Percentiles rank a stretch among this genome's conserved stretches.
These are phyloP conservation scores for Papiliotrema flavescens DNA, from an alignment of 1,284 basidiomycete genomes.

Conservation along the genomic window DNA sequence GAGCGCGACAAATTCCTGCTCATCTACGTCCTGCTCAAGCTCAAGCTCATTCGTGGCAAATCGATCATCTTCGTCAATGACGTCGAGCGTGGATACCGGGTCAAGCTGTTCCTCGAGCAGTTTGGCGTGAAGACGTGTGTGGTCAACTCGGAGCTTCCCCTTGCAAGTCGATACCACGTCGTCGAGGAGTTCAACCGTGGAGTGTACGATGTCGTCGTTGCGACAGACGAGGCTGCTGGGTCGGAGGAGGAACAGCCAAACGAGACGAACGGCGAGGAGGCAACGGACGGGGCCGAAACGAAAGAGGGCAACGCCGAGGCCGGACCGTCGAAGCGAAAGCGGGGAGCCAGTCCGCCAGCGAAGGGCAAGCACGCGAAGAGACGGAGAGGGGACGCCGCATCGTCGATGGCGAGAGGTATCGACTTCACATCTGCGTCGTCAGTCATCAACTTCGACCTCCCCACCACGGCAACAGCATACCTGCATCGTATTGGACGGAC, in stretches of 20 bases:
- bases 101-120: slow-evolving; percentile 93
- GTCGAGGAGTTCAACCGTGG: slow-evolving; percentile 99
- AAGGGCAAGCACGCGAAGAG: slow-evolving; percentile 41
- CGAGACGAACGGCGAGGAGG: slow-evolving; percentile 43
- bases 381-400: slow-evolving; percentile 63
- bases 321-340: slow-evolving; percentile 39
- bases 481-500: slow-evolving; percentile 96
- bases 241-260: slow-evolving; percentile 51
- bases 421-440: slow-evolving; percentile 97
- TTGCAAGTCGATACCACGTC: slow-evolving; percentile 94
- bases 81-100: slow-evolving; percentile 75
- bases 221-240: slow-evolving; percentile 81
- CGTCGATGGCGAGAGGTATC: slow-evolving; percentile 92
- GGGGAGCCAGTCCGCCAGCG: slow-evolving; percentile 39
- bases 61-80: slow-evolving; percentile 97
- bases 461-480: slow-evolving; percentile 81
- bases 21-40: slow-evolving; percentile 56
- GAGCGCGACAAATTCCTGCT: slow-evolving; percentile 37
- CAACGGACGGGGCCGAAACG: slow-evolving; percentile 18
- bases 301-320: slow-evolving; percentile 33
- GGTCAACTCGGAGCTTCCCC: slow-evolving; percentile 89
- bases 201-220: slow-evolving; percentile 97
- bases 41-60: slow-evolving; percentile 83
- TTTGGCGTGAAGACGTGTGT: slow-evolving; percentile 97
- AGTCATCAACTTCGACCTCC: slow-evolving; percentile 98